These are phyloP conservation scores for Trametes villosa DNA, from an alignment of 768 basidiomycete genomes.

Conservation along the genomic window DNA sequence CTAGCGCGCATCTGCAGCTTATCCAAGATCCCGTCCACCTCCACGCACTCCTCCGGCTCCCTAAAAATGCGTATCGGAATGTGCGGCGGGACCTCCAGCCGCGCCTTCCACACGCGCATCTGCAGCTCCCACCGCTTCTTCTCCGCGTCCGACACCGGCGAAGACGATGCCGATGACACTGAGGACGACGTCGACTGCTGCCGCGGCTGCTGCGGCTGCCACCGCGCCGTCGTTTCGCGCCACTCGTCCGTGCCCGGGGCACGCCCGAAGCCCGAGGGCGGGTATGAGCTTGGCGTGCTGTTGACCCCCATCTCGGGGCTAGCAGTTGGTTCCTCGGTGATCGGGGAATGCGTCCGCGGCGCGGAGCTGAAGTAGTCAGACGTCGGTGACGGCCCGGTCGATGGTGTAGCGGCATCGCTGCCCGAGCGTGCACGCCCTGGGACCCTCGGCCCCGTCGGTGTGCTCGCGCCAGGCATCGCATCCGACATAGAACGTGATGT, in stretches of 20 bases:
- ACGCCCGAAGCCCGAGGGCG: slow-evolving; percentile 2
- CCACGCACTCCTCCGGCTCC: slow-evolving; percentile 69
- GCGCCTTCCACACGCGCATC: slow-evolving; percentile 63
- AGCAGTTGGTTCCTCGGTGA: slow-evolving; percentile 29
- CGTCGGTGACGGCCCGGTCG: background rate
- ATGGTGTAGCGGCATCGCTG: background rate
- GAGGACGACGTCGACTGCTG: too few species aligned
- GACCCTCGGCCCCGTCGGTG: background rate
- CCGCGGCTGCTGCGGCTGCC: slow-evolving; percentile 12
- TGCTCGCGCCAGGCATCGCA: slow-evolving; percentile 5
- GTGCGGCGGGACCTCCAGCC: slow-evolving; percentile 58
- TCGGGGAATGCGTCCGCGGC: slow-evolving; percentile 19
- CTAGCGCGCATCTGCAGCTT: slow-evolving; percentile 10
- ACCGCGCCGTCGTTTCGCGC: slow-evolving; percentile 11
- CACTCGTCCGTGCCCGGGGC: slow-evolving; percentile 4
- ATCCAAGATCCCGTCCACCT: slow-evolving; percentile 45
- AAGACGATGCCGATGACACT: slow-evolving; percentile 1
- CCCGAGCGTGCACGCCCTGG: slow-evolving; percentile 23
- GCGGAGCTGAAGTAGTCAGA: slow-evolving; percentile 24
- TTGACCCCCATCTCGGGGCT: slow-evolving; percentile 13
- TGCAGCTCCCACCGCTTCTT: slow-evolving; percentile 63
- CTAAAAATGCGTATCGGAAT: slow-evolving; percentile 70
- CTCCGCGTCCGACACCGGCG: slow-evolving; percentile 52
- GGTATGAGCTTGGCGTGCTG: slow-evolving; percentile 6
- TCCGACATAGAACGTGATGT: slow-evolving; percentile 23